A percentile compares a stretch with the other conserved stretches of the same genome.
Conservation (phyloP, 164 flowering plant species). For the Berberis thunbergii region DNA sequence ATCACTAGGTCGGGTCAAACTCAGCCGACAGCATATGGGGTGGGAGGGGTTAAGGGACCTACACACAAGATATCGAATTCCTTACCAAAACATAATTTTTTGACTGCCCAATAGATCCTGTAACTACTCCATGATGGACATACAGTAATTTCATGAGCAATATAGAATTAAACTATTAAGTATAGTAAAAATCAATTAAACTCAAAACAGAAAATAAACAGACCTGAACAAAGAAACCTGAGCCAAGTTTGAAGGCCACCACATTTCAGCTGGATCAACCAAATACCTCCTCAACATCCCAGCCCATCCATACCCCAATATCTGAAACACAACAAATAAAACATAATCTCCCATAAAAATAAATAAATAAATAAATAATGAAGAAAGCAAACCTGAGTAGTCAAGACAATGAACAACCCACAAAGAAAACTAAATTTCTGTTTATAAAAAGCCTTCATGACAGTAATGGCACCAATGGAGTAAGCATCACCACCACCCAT, state of each 20-base stretch:
- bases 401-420: constrained; percentile 58
- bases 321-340: constrained; percentile 23
- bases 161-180: no score
- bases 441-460: constrained; percentile 11
- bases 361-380: neutral
- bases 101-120: no score
- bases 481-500: constrained; percentile 84
- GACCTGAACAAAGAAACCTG: constrained; percentile 88
- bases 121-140: no score
- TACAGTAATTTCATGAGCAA: no score
- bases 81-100: no score
- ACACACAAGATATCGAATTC: no score
- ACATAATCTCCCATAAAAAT: neutral
- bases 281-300: constrained; percentile 36
- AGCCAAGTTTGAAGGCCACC: constrained; percentile 95
- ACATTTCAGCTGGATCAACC: constrained; percentile 84
- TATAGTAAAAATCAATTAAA: no score
- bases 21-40: no score
- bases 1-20: no score
- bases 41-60: no score
- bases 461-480: constrained; percentile 74
- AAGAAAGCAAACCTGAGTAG: constrained; percentile 50
- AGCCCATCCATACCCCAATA: constrained; percentile 56
- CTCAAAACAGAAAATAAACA: no score
- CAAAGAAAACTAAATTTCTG: constrained; percentile 55